Evolutionary conservation across 2,329 filamentous ascomycete species (phyloP).

Genomic region (Alternaria sp.): DNA sequence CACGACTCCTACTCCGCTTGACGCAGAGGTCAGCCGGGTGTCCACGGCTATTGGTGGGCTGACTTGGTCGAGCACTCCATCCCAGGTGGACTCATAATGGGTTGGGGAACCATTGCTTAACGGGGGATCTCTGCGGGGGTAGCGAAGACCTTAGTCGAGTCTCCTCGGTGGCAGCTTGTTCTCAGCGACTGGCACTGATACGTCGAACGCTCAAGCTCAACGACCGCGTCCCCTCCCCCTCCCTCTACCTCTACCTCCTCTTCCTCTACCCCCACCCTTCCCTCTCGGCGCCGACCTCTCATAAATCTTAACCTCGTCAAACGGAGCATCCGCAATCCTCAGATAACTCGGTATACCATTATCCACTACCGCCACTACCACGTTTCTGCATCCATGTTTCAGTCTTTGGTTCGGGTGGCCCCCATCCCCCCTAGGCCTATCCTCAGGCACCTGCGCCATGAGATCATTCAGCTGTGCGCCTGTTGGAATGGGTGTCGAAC

Average conservation of each 20-base stretch:
- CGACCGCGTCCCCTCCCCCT: constrained; percentile 20
- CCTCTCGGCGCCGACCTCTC: constrained; percentile 51
- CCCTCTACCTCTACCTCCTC: constrained; percentile 42
- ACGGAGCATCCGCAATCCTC: constrained; percentile 78
- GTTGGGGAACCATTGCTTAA: too few species aligned
- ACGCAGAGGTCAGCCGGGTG: too few species aligned
- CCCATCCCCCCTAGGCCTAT: constrained; percentile 61
- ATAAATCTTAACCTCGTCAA: constrained; percentile 73
- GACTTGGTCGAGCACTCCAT: too few species aligned
- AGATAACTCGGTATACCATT: constrained; percentile 89
- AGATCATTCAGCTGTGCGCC: constrained; percentile 73
- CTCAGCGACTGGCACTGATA: too few species aligned
- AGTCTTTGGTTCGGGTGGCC: constrained; percentile 73
- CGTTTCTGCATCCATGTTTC: constrained; percentile 83
- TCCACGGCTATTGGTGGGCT: too few species aligned
- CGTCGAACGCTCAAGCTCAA: not conserved
- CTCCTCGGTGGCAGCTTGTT: rapidly evolving
- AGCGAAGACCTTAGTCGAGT: rapidly evolving
- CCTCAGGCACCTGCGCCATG: constrained; percentile 74
- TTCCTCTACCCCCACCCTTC: constrained; percentile 49
- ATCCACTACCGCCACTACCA: constrained; percentile 87
- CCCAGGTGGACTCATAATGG: too few species aligned
- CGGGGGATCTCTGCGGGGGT: too few species aligned
- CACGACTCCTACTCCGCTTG: too few species aligned
- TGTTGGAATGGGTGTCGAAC: constrained; percentile 73